Percentiles rank a stretch among this genome's conserved stretches.
Conservation (phyloP, 257 asterid genomes). For the Solanum sitiens region DNA sequence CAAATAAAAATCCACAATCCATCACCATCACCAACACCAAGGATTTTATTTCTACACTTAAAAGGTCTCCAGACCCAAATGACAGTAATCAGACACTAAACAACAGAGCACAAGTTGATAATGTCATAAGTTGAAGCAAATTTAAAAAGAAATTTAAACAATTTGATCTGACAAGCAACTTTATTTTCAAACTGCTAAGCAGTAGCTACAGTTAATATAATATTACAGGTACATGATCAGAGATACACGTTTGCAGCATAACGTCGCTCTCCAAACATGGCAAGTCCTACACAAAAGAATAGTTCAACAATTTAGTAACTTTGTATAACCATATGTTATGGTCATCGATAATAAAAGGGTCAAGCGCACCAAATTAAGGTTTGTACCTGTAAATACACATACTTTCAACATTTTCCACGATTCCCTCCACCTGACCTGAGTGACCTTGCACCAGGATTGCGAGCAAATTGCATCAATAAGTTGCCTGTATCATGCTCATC, state of each 20-base stretch:
- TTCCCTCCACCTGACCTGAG: not conserved
- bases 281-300: not conserved
- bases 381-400: not conserved
- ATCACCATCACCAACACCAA: not conserved
- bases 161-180: not conserved
- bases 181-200: no score
- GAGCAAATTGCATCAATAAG: not conserved
- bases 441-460: not conserved
- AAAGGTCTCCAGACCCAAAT: not conserved
- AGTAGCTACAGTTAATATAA: no score
- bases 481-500: not conserved
- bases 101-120: not conserved
- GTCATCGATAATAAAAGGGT: not conserved
- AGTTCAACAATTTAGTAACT: no score
- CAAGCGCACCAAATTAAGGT: not conserved
- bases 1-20: no score
- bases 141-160: not conserved
- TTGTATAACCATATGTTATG: not conserved
- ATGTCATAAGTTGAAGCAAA: not conserved
- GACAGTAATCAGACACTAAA: no score
- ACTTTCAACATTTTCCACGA: not conserved
- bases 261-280: not conserved
- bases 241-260: no score
- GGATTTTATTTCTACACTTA: not conserved
- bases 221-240: not conserved